Evolutionary conservation across 2,329 filamentous ascomycete species (phyloP), one percentile per base, ranked within the genome.

Genomic region (Fusarium tricinctum): DNA sequence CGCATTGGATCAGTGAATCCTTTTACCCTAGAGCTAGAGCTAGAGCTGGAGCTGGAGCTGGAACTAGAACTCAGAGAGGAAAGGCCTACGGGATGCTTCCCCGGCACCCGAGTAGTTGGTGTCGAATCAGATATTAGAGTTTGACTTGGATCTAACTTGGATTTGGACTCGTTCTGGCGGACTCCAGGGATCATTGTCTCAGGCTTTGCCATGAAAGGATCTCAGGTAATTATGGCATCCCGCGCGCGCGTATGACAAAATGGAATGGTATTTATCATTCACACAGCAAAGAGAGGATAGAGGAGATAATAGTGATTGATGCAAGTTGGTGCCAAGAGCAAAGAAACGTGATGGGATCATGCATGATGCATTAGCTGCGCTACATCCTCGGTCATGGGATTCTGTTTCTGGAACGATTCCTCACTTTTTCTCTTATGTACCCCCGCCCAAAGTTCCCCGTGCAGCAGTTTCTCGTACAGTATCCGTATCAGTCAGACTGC

Each of bases 31-130:
- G 17, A 67, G 28, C 8, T 13, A 10, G 8, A 54, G 51, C 63
- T 63, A 57, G 55, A 62, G 49, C 30, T 20, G 17, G 8, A 54
- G 51, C 63, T 63, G 54, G 55, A 62, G 49, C 30, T 20, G 17
- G 19, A 43, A 22, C 19, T 50, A 26, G 46, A 53, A 22, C 49
- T 42, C 30, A 65, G 52, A 50, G 32, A 40, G 46, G 48, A 53
- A 62, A 70, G 55, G 63, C 40, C 62, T 17, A 47, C 66, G 66
- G 35, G 57, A 70, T 45, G 58, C 52, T 68, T 69, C 66, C 66
- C 66, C 61, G 65, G 66, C 39, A 57, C 66, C 66, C 66, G 51
- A 61, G 52, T 47, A 50, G 51, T 49, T 62, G 66, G 65, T 68
- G 64, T 50, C 63, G 49, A 54, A 62, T 66, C 57, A 70, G 49